Evolutionary conservation across 768 basidiomycete species (phyloP).

Genomic region (Calocybe gangraenosa): DNA sequence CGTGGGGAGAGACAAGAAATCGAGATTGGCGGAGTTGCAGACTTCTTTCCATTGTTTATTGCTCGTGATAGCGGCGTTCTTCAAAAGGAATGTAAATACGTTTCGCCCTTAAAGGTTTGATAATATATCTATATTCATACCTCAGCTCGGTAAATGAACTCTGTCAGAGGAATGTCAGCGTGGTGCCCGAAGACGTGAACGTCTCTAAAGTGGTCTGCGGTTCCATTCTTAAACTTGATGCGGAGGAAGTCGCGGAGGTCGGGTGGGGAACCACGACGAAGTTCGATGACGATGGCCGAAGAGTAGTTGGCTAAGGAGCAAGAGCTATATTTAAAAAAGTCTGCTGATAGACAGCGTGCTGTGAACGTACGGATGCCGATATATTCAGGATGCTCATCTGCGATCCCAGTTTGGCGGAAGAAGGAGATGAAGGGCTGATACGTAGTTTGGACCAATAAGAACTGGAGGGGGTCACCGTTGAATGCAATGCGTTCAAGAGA

Average conservation of each 20-base stretch:
- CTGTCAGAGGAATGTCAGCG: constrained; percentile 75
- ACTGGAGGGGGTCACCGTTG: constrained; percentile 74
- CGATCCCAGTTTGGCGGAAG: constrained; percentile 71
- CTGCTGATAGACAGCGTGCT: background rate
- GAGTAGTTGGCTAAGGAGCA: constrained; percentile 59
- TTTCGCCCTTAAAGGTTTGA: background rate
- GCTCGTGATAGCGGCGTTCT: constrained; percentile 52
- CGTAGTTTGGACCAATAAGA: constrained; percentile 74
- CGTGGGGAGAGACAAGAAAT: constrained; percentile 22
- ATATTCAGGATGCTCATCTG: constrained; percentile 53
- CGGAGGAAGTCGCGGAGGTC: constrained; percentile 79
- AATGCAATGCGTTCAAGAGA: constrained; percentile 77
- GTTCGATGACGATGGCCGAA: constrained; percentile 73
- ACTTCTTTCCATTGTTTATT: constrained; percentile 51
- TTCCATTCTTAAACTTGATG: constrained; percentile 85
- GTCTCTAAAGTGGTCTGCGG: constrained; percentile 55
- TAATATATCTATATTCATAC: constrained; percentile 31
- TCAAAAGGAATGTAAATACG: background rate
- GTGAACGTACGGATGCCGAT: constrained; percentile 57
- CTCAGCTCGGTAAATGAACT: constrained; percentile 82
- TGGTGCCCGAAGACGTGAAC: constrained; percentile 73
- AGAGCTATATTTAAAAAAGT: background rate
- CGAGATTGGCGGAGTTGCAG: constrained; percentile 27
- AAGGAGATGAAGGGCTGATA: constrained; percentile 92
- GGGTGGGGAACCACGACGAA: constrained; percentile 69